Evolutionary conservation across 768 basidiomycete species (phyloP), one percentile per base, ranked within the genome.

Genomic region (Mycena chlorophos): DNA sequence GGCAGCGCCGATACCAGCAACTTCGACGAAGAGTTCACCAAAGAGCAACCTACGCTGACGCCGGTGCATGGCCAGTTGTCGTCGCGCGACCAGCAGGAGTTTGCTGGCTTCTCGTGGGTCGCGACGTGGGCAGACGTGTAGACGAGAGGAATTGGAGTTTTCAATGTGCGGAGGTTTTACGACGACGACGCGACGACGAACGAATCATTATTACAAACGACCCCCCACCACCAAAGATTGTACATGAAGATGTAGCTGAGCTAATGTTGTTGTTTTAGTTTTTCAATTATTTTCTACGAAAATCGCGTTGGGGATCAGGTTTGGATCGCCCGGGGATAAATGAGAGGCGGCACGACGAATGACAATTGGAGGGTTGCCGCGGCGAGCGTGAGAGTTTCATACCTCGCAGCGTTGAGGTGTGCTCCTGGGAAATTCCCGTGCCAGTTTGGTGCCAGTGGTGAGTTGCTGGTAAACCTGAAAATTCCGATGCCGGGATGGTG

Each of bases 81-180:
- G 19, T 66, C 88, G 25, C 87, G 87, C 47, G 94, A 98, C 66
- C 97, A 99, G 73, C 82, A 86, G 51, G 96, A 98, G 71, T 99
- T 99, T 76, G 87, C 91, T 63, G 94, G 94, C 17, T 98, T 98
- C 79, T 96, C 94, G 58, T 98, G 95, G 93, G 91, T 91, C 58
- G 85, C 85, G 28, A 64, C 67, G 58, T 86, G 85, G 85, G 85
- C 85, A 53, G 84, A 86, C 69, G 72, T 62, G 30, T 62, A 61
- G 48, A 42, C 13, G 40, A 6, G 40, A 42, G 40, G 13, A 42
- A n/a, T n/a, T n/a, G n/a, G n/a, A n/a, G n/a, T n/a, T n/a, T n/a
- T 51, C 49, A 19, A 22, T 31, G 27, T 51, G 49, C n/a, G 10
- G 34, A n/a, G n/a, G n/a, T 37, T 37, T 37, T 37, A n/a, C 13